Conservation (phyloP, 2,329 filamentous ascomycete species). For the Decorospora gaudefroyi region DNA sequence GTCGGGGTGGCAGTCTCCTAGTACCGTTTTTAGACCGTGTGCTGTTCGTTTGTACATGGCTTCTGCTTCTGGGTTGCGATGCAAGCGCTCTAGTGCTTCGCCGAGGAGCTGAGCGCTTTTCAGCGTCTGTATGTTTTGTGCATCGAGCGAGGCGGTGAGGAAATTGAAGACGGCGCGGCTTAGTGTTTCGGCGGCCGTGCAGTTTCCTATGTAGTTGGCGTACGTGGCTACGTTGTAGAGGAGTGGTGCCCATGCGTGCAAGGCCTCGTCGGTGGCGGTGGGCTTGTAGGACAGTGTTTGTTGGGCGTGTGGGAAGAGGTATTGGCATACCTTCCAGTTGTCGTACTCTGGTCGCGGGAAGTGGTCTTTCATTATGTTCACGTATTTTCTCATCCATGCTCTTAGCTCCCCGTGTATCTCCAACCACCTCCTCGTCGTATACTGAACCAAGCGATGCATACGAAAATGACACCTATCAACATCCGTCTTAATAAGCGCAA, state of each 20-base stretch:
- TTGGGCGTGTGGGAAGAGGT: background rate
- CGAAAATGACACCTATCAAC: background rate
- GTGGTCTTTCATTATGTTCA: slow-evolving; percentile 6
- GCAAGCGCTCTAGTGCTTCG: too few relatives aligned
- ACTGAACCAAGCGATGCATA: background rate
- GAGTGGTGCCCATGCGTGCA: background rate
- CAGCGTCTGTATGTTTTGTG: too few relatives aligned
- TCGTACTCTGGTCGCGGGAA: slow-evolving; percentile 12
- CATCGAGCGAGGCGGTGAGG: too few relatives aligned
- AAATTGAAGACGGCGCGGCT: background rate
- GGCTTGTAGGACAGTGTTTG: too few relatives aligned
- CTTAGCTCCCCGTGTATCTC: slow-evolving; percentile 3
- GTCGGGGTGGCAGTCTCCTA: too few relatives aligned
- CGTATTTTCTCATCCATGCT: slow-evolving; percentile 32
- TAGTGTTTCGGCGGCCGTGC: background rate
- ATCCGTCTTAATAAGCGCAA: slow-evolving; percentile 16
- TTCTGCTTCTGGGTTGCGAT: too few relatives aligned
- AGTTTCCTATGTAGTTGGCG: background rate
- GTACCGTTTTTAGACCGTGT: too few relatives aligned
- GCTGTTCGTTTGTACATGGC: too few relatives aligned
- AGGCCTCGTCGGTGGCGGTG: background rate
- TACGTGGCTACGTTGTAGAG: background rate
- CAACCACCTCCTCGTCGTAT: background rate
- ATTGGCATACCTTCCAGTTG: background rate
- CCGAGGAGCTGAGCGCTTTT: too few relatives aligned